Conservation (phyloP, 441 rosid genomes). For the Eruca vesicaria region DNA sequence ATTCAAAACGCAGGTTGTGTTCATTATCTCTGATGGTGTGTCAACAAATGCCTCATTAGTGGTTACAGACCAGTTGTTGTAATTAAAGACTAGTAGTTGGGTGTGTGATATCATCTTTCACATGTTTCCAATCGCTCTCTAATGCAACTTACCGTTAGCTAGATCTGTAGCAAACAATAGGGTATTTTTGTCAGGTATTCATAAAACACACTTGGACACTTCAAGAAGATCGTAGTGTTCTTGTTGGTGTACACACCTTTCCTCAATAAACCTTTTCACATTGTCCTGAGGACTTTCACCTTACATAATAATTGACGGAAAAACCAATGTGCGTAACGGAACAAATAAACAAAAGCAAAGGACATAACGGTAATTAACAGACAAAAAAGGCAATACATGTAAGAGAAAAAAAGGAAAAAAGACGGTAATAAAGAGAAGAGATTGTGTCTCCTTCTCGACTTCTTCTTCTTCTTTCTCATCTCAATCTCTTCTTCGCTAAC, state of each 20-base stretch:
- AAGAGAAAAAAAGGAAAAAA: not conserved
- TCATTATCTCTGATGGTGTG: not conserved
- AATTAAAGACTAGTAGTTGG: not conserved
- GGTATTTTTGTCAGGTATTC: no score
- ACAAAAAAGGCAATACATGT: not conserved
- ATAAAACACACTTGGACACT: no score
- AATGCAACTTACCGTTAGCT: not conserved
- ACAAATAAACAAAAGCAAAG: not conserved
- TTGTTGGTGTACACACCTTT: not conserved
- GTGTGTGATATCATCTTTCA: not conserved
- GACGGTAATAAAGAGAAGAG: constrained; percentile 33
- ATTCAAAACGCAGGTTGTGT: not conserved
- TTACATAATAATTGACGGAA: constrained; percentile 26
- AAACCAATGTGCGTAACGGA: constrained; percentile 4
- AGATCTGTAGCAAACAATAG: not conserved
- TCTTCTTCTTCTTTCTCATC: constrained; percentile 25
- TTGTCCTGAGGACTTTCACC: not conserved
- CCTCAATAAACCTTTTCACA: not conserved
- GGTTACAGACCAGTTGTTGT: not conserved
- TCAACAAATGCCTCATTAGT: not conserved
- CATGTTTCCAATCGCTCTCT: not conserved
- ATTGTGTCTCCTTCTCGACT: constrained; percentile 35
- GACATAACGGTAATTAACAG: not conserved
- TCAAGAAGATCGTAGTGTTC: no score
- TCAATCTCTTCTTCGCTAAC: constrained; percentile 31